Evolutionary conservation across 2,329 filamentous ascomycete genomes (phyloP).

Genomic region (Aspergillus floridensis): DNA sequence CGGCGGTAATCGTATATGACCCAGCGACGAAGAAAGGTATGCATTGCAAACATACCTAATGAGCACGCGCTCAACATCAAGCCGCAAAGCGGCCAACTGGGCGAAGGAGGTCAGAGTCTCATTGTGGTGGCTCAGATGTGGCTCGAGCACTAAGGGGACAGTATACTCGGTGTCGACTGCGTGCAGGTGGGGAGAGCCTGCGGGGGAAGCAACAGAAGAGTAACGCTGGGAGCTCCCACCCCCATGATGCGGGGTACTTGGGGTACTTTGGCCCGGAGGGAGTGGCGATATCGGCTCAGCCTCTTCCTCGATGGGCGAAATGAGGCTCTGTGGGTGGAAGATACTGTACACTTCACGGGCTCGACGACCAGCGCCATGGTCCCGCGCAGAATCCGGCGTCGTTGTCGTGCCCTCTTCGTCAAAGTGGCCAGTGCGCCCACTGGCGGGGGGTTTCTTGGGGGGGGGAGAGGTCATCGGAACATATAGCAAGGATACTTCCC

Average conservation of each 20-base stretch:
- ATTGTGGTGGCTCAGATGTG: constrained; percentile 24
- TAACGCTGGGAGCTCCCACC: no score
- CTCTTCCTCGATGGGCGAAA: background rate
- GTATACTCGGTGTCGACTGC: background rate
- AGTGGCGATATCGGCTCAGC: background rate
- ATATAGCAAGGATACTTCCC: no score
- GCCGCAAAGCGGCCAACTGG: constrained; percentile 29
- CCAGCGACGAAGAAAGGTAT: background rate
- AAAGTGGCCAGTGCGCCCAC: no score
- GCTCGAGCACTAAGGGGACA: background rate
- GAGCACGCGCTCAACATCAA: constrained; percentile 34
- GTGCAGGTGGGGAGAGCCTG: background rate
- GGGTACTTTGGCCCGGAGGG: no score
- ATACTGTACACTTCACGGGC: constrained; percentile 38
- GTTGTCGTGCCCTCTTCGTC: no score
- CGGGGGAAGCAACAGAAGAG: background rate
- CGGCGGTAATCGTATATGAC: no score
- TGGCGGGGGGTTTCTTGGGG: no score
- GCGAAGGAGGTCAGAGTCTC: constrained; percentile 32
- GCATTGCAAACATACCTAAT: constrained; percentile 27
- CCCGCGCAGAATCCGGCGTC: background rate
- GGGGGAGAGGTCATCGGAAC: no score
- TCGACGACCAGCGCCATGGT: constrained; percentile 29
- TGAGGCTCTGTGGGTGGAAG: constrained; percentile 28
- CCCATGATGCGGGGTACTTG: no score